Percentiles rank a stretch among this genome's conserved stretches.
Evolutionary conservation across 2,329 filamentous ascomycete species (phyloP).

Genomic region (Lecanicillium sp.): DNA sequence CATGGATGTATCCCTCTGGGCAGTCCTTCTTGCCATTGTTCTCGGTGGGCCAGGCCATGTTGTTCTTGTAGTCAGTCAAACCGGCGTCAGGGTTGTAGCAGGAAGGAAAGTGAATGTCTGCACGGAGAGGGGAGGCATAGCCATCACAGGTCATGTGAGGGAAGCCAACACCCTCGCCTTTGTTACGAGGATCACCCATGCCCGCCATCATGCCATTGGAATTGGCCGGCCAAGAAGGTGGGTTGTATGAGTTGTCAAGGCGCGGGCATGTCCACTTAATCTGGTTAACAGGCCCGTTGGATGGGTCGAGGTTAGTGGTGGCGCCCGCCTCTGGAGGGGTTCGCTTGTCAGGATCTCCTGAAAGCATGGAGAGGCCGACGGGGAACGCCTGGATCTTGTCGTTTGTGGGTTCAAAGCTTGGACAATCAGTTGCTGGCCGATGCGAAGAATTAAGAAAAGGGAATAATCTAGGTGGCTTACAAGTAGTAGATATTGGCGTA

Average conservation of each 20-base stretch:
- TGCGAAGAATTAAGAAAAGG: slow-evolving; percentile 2
- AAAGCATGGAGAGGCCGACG: slow-evolving; percentile 61
- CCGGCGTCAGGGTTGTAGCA: slow-evolving; percentile 63
- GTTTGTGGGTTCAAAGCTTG: slow-evolving; percentile 52
- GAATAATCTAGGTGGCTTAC: slow-evolving; percentile 27
- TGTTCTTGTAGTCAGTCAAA: slow-evolving; percentile 52
- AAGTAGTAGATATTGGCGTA: slow-evolving; percentile 76
- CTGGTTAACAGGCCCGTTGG: slow-evolving; percentile 42
- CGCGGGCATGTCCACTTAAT: slow-evolving; percentile 56
- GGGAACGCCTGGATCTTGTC: slow-evolving; percentile 66
- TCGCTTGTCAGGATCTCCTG: slow-evolving; percentile 53
- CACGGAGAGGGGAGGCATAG: slow-evolving; percentile 51
- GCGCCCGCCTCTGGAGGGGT: slow-evolving; percentile 47
- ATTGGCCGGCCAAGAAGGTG: slow-evolving; percentile 43
- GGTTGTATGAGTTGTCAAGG: slow-evolving; percentile 32
- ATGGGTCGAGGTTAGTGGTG: slow-evolving; percentile 41
- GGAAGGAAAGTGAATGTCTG: slow-evolving; percentile 64
- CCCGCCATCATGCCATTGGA: slow-evolving; percentile 50
- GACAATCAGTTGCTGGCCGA: slow-evolving; percentile 4
- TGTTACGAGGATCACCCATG: slow-evolving; percentile 45
- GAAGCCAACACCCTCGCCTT: slow-evolving; percentile 56
- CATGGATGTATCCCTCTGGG: slow-evolving; percentile 45
- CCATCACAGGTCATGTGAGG: slow-evolving; percentile 63
- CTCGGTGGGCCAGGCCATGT: slow-evolving; percentile 56
- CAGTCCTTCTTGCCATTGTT: slow-evolving; percentile 45